These are phyloP conservation scores for Styphnolobium japonicum DNA, from an alignment of 306 rosid genomes.

Conservation along the genomic window DNA sequence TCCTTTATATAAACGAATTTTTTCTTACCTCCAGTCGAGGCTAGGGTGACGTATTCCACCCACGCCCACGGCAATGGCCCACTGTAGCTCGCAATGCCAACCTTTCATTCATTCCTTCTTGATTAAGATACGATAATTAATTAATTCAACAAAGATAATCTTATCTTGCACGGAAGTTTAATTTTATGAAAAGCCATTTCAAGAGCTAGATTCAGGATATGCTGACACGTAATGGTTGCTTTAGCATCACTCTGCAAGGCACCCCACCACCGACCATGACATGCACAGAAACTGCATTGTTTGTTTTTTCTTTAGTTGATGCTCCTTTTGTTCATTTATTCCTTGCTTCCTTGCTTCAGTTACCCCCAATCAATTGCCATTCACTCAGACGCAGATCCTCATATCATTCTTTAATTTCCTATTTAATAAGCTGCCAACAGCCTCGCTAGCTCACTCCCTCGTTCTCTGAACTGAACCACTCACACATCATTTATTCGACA, in stretches of 20 bases:
- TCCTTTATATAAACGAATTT: too few species aligned
- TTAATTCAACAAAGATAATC: background rate
- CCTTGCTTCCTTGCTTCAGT: slow-evolving; percentile 22
- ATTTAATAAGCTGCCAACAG: too few species aligned
- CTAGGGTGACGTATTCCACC: background rate
- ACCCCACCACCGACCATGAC: slow-evolving; percentile 19
- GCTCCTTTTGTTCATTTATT: slow-evolving; percentile 14
- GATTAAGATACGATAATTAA: background rate
- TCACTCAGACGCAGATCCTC: background rate
- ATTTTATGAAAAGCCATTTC: background rate
- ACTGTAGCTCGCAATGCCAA: background rate
- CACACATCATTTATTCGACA: too few species aligned
- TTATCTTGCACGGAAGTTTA: background rate
- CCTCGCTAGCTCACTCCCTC: too few species aligned
- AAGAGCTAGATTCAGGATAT: background rate
- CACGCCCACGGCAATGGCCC: background rate
- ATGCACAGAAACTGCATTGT: background rate
- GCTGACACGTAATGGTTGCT: slow-evolving; percentile 12
- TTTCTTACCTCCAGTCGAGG: too few species aligned
- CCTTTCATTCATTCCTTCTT: background rate
- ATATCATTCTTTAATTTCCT: background rate
- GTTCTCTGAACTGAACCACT: too few species aligned
- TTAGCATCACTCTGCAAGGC: slow-evolving; percentile 6
- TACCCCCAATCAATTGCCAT: background rate
- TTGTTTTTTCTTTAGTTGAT: too few species aligned